phyloP scores from a whole-genome alignment of 176 grass and related monocot species.

The Phyllostachys edulis region DNA sequence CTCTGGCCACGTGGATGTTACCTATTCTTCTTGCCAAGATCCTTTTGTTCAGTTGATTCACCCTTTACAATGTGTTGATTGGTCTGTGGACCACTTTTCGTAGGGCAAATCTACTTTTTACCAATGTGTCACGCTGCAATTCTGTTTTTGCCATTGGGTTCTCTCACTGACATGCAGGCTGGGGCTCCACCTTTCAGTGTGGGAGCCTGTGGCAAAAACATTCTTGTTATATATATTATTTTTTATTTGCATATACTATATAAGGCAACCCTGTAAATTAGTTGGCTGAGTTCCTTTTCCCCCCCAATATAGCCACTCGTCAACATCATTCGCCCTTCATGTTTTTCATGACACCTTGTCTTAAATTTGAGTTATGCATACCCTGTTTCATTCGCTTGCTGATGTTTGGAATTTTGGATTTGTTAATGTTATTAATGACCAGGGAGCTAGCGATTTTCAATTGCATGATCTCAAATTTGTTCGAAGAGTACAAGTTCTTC shows the following conservation, averaged over 20 bases:
- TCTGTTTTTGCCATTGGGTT: background rate
- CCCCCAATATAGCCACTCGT: background rate
- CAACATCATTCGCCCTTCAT: slow-evolving; percentile 8
- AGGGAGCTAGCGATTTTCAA: slow-evolving; percentile 78
- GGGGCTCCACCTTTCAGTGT: background rate
- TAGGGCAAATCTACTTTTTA: background rate
- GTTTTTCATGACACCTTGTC: slow-evolving; percentile 19
- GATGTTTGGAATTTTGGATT: slow-evolving; percentile 4
- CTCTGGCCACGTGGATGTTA: background rate
- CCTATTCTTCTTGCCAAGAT: slow-evolving; percentile 15
- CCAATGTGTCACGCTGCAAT: background rate
- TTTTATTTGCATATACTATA: background rate
- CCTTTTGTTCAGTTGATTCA: background rate
- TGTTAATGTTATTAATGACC: slow-evolving; percentile 33
- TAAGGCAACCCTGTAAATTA: slow-evolving; percentile 7
- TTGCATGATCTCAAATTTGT: slow-evolving; percentile 86
- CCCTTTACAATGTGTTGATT: background rate
- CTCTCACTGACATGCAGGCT: slow-evolving; percentile 18
- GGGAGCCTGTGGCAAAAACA: background rate
- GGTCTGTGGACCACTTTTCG: background rate
- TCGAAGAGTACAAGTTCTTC: slow-evolving; percentile 98
- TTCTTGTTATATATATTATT: background rate
- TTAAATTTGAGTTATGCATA: slow-evolving; percentile 6
- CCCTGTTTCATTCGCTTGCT: slow-evolving; percentile 27
- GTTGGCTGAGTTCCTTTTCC: slow-evolving; percentile 1